Evolutionary conservation across 805 yeast species (phyloP).

Genomic region (Suhomyces kilbournensis): DNA sequence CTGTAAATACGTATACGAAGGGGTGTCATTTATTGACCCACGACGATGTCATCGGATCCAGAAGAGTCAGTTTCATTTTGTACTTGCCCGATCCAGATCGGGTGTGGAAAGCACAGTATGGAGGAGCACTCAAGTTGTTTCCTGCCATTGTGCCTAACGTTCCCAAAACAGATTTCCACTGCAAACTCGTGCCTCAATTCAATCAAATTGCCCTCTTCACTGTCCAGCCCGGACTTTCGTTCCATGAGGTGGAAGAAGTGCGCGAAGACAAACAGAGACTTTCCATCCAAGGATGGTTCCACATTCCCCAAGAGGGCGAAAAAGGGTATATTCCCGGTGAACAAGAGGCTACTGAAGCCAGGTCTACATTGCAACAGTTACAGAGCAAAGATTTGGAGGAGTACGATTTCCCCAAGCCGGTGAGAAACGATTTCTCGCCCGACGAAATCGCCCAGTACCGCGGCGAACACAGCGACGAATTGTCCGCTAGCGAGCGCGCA

Average conservation of each 20-base stretch:
- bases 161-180: conserved; percentile 72
- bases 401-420: conserved; percentile 75
- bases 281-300: conserved; percentile 98
- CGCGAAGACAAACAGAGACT: conserved; percentile 85
- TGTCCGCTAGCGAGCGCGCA: conserved; percentile 39
- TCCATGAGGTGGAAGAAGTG: conserved; percentile 98
- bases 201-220: conserved; percentile 95
- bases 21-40: conserved; percentile 94
- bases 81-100: conserved; percentile 92
- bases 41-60: conserved; percentile 95
- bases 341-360: conserved; percentile 71
- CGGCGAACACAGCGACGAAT: conserved; percentile 5
- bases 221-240: conserved; percentile 93
- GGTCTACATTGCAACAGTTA: conserved; percentile 73
- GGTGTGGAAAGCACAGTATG: conserved; percentile 86
- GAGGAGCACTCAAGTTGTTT: conserved; percentile 86
- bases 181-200: conserved; percentile 83
- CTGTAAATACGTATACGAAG: conserved; percentile 84
- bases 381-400: conserved; percentile 75
- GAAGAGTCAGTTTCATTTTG: conserved; percentile 88
- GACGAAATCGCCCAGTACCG: conserved; percentile 37
- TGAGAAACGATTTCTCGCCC: conserved; percentile 40
- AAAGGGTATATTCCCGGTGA: conserved; percentile 80
- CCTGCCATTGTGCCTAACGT: conserved; percentile 87
- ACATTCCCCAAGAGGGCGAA: conserved; percentile 92